A percentile compares a stretch with the other conserved stretches of the same genome.
Conservation (phyloP, 495 filamentous ascomycete genomes). For the Extremus antarcticus region DNA sequence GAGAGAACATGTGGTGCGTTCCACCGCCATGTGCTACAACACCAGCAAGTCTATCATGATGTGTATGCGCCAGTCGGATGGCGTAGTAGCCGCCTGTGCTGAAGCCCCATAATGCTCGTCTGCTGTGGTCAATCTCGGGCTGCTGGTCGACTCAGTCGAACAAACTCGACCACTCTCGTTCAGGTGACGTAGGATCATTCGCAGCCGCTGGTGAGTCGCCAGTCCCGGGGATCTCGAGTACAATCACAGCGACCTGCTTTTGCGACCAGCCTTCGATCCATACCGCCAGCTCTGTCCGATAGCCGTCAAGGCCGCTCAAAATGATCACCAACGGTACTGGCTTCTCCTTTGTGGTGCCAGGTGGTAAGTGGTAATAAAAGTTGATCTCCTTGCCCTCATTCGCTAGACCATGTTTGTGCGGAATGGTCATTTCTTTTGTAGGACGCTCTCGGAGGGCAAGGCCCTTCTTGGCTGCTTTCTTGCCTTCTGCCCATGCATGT, state of each 20-base stretch:
- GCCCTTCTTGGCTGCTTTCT: slow-evolving; percentile 51
- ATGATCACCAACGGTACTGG: slow-evolving; percentile 53
- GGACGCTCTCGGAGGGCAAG: slow-evolving; percentile 43
- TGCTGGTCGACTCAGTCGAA: slow-evolving; percentile 54
- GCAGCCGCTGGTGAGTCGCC: slow-evolving; percentile 64
- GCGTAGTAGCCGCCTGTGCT: slow-evolving; percentile 71
- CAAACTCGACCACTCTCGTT: slow-evolving; percentile 52
- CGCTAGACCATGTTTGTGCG: slow-evolving; percentile 40
- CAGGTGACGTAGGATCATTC: slow-evolving; percentile 40
- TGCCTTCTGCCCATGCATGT: slow-evolving; percentile 56
- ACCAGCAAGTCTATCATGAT: slow-evolving; percentile 46
- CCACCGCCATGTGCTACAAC: slow-evolving; percentile 64
- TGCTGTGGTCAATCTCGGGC: slow-evolving; percentile 48
- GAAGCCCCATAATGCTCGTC: slow-evolving; percentile 60
- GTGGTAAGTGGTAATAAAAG: slow-evolving; percentile 52
- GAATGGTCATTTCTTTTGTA: slow-evolving; percentile 49
- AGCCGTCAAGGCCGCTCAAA: slow-evolving; percentile 69
- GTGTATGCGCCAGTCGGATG: slow-evolving; percentile 61
- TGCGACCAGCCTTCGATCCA: slow-evolving; percentile 55
- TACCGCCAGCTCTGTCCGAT: slow-evolving; percentile 66
- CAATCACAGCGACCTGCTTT: slow-evolving; percentile 44
- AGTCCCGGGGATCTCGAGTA: slow-evolving; percentile 70
- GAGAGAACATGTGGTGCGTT: slow-evolving; percentile 55
- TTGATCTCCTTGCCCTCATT: slow-evolving; percentile 50
- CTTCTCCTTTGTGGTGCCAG: slow-evolving; percentile 28